phyloP scores from a whole-genome alignment of 805 yeast species.

The Barnettozyma siamensis region DNA sequence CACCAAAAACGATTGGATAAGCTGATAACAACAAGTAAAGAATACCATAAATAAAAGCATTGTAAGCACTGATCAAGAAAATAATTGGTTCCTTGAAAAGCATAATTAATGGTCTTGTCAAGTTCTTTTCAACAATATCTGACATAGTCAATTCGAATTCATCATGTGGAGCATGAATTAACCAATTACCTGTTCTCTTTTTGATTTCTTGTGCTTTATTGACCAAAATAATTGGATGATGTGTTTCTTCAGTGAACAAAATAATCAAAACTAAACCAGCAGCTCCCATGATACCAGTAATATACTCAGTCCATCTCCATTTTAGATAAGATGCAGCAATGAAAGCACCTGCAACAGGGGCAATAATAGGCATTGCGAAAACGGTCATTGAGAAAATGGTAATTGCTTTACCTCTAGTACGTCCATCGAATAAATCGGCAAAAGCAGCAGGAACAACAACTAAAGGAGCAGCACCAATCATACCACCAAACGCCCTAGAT shows the following conservation, averaged over 20 bases:
- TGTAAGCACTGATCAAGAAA: slow-evolving; percentile 61
- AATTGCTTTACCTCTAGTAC: slow-evolving; percentile 69
- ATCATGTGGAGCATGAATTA: slow-evolving; percentile 74
- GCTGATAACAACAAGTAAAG: slow-evolving; percentile 70
- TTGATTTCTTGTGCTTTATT: slow-evolving; percentile 59
- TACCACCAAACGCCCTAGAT: slow-evolving; percentile 75
- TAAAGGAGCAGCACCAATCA: slow-evolving; percentile 78
- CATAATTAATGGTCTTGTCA: slow-evolving; percentile 66
- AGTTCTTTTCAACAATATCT: slow-evolving; percentile 57
- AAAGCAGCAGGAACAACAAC: slow-evolving; percentile 84
- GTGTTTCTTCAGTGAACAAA: slow-evolving; percentile 60
- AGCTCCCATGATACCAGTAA: slow-evolving; percentile 57
- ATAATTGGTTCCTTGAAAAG: slow-evolving; percentile 66
- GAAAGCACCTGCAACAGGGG: slow-evolving; percentile 75
- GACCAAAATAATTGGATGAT: slow-evolving; percentile 61
- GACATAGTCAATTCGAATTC: slow-evolving; percentile 47
- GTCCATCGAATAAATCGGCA: slow-evolving; percentile 71
- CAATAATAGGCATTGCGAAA: slow-evolving; percentile 73
- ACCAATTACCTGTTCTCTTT: slow-evolving; percentile 73
- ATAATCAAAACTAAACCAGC: slow-evolving; percentile 33
- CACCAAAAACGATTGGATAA: slow-evolving; percentile 63
- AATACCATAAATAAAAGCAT: slow-evolving; percentile 76
- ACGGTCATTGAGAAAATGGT: slow-evolving; percentile 66
- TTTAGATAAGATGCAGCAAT: slow-evolving; percentile 55
- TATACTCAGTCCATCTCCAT: slow-evolving; percentile 81